Evolutionary conservation across 1,139 yeast genomes (phyloP), one percentile per base, ranked within the genome.

Genomic region (Casaregolazyma lundiana): DNA sequence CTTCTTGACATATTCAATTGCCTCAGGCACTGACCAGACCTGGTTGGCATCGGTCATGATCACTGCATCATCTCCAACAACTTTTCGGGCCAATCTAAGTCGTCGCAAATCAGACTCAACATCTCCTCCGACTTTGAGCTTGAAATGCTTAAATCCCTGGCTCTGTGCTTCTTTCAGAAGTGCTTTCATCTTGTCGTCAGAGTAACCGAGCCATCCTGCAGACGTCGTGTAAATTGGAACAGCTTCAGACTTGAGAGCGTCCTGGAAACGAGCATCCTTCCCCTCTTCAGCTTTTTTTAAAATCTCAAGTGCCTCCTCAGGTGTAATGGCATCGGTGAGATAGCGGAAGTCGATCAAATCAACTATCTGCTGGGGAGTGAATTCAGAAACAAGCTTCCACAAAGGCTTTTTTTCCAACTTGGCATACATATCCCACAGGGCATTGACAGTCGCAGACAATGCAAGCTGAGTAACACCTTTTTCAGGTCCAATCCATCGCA

Each of bases 221-320:
- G 71, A 63, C 7, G 75, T 70, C 34, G 75, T 69, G 51, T 70
- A 70, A 5, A 71, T 71, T 2, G 74, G 75, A 9, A 70, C 75
- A 0, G 74, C 75, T 11, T 50, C 49, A 51, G 66, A 62, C 32
- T 58, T 55, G 15, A 52, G 38, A 1, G 71, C 72, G 36, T 67
- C 69, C 42, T 63, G 43, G 18, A 70, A 32, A 42, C 71, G 54
- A 40, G 58, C 57, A 22, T 57, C 61, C 52, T 68, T 70, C 7
- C 68, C 70, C 1, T 20, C 44, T n/a, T 58, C 59, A 9, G 64
- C 59, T 38, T 59, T 54, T 40, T 57, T 52, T 44, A 68, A 59
- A 48, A 68, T 58, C 39, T 54, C 59, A 17, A 69, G 45, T 0
- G 70, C 71, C 52, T 68, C 71, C 48, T 66, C 68, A 2, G 69